phyloP scores from a whole-genome alignment of 2,329 filamentous ascomycete genomes.

The Colletotrichum sp. region DNA sequence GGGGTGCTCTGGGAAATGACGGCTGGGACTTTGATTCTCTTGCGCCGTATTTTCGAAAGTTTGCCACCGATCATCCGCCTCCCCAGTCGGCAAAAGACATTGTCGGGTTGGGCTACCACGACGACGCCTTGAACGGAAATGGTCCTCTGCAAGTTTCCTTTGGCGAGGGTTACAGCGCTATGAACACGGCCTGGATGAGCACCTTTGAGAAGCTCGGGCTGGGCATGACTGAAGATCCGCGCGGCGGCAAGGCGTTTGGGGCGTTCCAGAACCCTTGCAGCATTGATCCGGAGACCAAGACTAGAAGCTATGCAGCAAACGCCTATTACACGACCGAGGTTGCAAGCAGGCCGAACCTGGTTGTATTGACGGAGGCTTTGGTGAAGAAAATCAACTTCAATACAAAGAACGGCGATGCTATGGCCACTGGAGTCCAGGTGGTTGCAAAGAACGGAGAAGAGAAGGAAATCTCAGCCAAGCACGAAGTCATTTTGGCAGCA shows the following conservation, averaged over 20 bases:
- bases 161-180: slow-evolving; percentile 33
- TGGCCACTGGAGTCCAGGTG: not conserved
- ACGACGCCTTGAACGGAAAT: slow-evolving; percentile 33
- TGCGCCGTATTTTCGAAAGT: slow-evolving; percentile 37
- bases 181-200: slow-evolving; percentile 41
- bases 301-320: slow-evolving; percentile 35
- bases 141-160: slow-evolving; percentile 43
- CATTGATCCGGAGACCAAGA: slow-evolving; percentile 34
- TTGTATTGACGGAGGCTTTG: slow-evolving; percentile 25
- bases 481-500: slow-evolving; percentile 47
- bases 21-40: slow-evolving; percentile 32
- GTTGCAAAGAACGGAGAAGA: slow-evolving; percentile 12
- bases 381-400: not conserved
- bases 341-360: slow-evolving; percentile 24
- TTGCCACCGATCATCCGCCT: slow-evolving; percentile 31
- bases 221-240: slow-evolving; percentile 35
- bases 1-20: slow-evolving; percentile 29
- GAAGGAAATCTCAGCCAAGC: slow-evolving; percentile 24
- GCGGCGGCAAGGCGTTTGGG: slow-evolving; percentile 32
- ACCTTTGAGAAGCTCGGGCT: slow-evolving; percentile 38
- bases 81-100: slow-evolving; percentile 29
- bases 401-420: not conserved
- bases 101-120: slow-evolving; percentile 34
- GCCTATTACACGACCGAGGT: slow-evolving; percentile 33
- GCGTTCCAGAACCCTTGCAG: slow-evolving; percentile 36